Base-by-base conservation (phyloP, 345 rosid genomes). In the Jatropha curcas region DNA sequence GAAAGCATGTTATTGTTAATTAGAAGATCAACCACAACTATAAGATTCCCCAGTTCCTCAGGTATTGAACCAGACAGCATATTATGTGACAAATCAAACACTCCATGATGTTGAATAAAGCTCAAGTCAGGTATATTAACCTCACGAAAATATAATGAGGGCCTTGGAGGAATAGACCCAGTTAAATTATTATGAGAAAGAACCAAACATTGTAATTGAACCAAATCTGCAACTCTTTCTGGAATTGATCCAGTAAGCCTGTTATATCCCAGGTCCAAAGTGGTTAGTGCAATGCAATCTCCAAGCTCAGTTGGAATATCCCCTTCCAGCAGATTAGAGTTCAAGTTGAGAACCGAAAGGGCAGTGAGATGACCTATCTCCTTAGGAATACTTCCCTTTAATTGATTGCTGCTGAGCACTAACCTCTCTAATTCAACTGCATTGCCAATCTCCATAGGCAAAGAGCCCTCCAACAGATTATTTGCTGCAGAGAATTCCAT, bases 21-120 rank as follows among this genome's bases (percentile, higher is more conserved):
- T 28, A 91, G 50, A 59, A 93, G 89, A 81, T 91, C 86, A 25
- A 89, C 93, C 7, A 95, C 65, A 31, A 88, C 90, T n/a, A 72
- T 68, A 72, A 97, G 91, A 41, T 80, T 82, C 27, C 97, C 98
- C 43, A 95, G 61, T 61, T 88, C 93, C 56, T 80, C 77, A 53
- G 99, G 99, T 62, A 95, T 79, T 2, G 82, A 31, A 58, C 99
- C 97, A 9, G 91, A 82, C 81, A 95, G 63, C 61, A 68, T 77
- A 69, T 95, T 95, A 58, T 91, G 65, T 22, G 79, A 76, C 59
- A 76, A 65, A 70, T 76, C 74, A 69, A 53, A 88, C 10, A 86
- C 79, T 33, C 99, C 98, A 61, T 80, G 96, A 82, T 95, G 99
- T 82, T 95, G 99, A 82, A 90, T 55, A 67, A 88, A 95, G 84